Percentiles rank a stretch among this genome's conserved stretches.
These are phyloP conservation scores for Mesembryanthemum crystallinum DNA, from an alignment of 148 eudicot species.

Conservation along the genomic window DNA sequence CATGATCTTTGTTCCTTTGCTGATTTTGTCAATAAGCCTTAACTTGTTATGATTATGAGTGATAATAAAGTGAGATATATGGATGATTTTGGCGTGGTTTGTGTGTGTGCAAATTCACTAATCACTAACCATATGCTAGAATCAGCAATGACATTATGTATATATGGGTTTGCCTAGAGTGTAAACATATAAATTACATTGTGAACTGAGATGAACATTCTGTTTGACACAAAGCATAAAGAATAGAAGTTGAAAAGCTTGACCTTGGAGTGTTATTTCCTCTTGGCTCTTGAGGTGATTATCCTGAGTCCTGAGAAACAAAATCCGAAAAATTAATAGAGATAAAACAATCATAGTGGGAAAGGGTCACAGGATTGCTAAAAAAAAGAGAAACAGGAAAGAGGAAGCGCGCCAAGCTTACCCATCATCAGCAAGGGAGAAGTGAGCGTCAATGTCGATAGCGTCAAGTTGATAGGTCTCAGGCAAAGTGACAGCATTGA, in stretches of 20 bases:
- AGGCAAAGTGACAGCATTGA: constrained; percentile 76
- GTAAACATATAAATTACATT: no score
- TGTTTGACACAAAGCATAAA: neutral
- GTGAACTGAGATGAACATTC: neutral
- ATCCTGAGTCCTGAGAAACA: constrained; percentile 50
- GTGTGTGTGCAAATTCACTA: no score
- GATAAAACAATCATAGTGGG: neutral
- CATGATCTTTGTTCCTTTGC: no score
- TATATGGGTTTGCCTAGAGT: no score
- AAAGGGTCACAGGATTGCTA: neutral
- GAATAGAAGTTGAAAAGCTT: neutral
- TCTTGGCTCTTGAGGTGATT: constrained; percentile 52
- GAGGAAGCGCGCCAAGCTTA: constrained; percentile 17
- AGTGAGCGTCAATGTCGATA: constrained; percentile 43
- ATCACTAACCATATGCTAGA: no score
- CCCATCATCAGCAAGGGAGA: constrained; percentile 32
- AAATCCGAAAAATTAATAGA: constrained; percentile 1
- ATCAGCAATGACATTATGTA: no score
- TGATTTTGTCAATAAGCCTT: no score
- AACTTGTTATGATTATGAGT: no score
- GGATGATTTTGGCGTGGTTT: no score
- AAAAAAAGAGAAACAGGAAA: neutral
- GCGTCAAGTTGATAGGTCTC: constrained; percentile 75
- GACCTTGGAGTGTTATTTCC: constrained; percentile 67
- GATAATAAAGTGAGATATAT: no score